Evolutionary conservation across 768 basidiomycete species (phyloP).

Genomic region (Ramaria rubella): DNA sequence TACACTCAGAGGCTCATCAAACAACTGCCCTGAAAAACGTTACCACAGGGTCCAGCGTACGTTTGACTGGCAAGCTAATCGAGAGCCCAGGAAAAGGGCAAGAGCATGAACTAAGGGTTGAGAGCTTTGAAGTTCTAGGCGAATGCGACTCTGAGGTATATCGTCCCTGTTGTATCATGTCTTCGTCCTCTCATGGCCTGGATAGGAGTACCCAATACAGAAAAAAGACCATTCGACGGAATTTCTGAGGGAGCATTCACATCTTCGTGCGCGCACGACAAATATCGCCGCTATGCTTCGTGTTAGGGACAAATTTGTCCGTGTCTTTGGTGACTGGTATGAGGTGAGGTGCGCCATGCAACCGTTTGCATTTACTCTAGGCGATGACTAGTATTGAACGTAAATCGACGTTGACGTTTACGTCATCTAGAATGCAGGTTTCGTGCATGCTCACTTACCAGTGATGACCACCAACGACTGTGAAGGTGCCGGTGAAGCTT

Average conservation of each 20-base stretch:
- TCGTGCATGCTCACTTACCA: constrained; percentile 75
- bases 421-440: constrained; percentile 58
- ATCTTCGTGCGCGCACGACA: constrained; percentile 80
- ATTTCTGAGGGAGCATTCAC: constrained; percentile 78
- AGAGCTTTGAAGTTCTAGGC: constrained; percentile 45
- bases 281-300: constrained; percentile 69
- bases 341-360: constrained; percentile 56
- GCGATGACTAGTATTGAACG: no score
- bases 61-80: constrained; percentile 39
- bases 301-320: constrained; percentile 52
- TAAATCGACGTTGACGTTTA: not conserved
- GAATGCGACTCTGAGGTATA: constrained; percentile 52
- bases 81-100: constrained; percentile 46
- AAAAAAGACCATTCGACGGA: constrained; percentile 76
- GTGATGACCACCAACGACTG: constrained; percentile 88
- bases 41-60: constrained; percentile 51
- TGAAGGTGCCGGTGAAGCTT: constrained; percentile 94
- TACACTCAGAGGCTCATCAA: constrained; percentile 4
- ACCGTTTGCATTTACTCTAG: not conserved
- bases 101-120: constrained; percentile 44
- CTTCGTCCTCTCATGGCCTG: not conserved
- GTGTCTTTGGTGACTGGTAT: constrained; percentile 60
- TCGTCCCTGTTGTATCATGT: constrained; percentile 9
- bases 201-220: constrained; percentile 82
- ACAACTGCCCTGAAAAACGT: constrained; percentile 28